Evolutionary conservation across 257 asterid genomes (phyloP).

Genomic region (Solanum raphanifolium): DNA sequence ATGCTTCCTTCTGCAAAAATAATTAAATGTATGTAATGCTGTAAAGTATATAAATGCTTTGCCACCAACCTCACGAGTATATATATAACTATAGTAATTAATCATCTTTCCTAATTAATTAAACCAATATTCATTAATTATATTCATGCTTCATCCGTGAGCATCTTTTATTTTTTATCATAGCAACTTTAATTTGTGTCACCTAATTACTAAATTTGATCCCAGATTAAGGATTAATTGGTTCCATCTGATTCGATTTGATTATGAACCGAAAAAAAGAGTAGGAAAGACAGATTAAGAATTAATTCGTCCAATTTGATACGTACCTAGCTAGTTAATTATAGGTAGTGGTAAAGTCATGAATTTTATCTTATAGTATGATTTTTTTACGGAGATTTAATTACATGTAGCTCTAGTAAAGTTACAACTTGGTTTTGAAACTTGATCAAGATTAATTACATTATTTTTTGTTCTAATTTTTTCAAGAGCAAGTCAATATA

Average conservation of each 20-base stretch:
- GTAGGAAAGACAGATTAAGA: too few relatives aligned
- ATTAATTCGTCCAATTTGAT: background rate
- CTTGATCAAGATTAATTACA: background rate
- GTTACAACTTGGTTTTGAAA: background rate
- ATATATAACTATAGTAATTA: background rate
- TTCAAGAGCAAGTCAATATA: background rate
- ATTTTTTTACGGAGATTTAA: background rate
- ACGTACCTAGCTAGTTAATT: background rate
- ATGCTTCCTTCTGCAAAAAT: background rate
- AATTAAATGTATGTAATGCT: background rate
- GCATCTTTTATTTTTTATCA: background rate
- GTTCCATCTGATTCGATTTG: background rate
- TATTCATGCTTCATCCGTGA: background rate
- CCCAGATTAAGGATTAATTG: background rate
- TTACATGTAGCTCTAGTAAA: background rate
- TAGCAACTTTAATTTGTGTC: background rate
- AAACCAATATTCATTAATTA: background rate
- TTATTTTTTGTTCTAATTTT: background rate
- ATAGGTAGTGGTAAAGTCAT: background rate
- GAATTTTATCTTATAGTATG: background rate
- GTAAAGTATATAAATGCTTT: background rate
- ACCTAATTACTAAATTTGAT: background rate
- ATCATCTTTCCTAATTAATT: background rate
- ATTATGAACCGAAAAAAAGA: background rate
- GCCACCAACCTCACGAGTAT: slow-evolving; percentile 1